Evolutionary conservation across 306 rosid genomes (phyloP).

Genomic region (Dalbergia oliveri): DNA sequence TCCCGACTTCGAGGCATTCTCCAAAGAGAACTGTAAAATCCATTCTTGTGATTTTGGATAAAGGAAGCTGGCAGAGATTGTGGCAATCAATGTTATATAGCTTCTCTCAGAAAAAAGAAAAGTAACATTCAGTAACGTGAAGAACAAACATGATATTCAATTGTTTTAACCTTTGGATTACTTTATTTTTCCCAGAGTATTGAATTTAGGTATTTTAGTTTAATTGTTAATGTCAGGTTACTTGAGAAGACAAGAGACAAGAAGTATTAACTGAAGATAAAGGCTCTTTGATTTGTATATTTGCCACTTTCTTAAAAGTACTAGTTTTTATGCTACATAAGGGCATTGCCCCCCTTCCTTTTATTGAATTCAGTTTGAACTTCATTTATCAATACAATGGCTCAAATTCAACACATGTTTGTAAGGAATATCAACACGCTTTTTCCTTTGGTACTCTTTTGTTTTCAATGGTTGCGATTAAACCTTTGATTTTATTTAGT

Average conservation of each 20-base stretch:
- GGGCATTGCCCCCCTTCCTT: conserved; percentile 4
- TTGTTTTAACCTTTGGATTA: background rate
- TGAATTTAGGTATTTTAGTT: background rate
- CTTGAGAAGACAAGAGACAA: background rate
- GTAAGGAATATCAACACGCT: too few relatives aligned
- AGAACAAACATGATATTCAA: background rate
- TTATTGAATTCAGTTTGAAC: conserved; percentile 33
- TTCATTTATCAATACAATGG: background rate
- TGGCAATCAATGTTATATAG: background rate
- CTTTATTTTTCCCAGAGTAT: conserved; percentile 9
- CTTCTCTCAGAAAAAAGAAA: background rate
- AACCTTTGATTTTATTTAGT: too few relatives aligned
- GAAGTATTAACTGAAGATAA: conserved; percentile 1
- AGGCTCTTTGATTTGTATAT: conserved; percentile 1
- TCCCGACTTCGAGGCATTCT: background rate
- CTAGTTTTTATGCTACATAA: conserved; percentile 13
- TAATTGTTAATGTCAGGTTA: background rate
- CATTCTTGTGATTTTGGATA: background rate
- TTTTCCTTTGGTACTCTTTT: too few relatives aligned
- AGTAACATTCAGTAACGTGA: background rate
- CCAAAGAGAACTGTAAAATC: conserved; percentile 2
- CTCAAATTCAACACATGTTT: background rate
- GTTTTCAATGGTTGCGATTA: too few relatives aligned
- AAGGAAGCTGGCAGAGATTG: background rate
- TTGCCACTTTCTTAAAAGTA: background rate